These are phyloP conservation scores for Yarrowia sp. DNA, from an alignment of 805 yeast species.

Conservation along the genomic window DNA sequence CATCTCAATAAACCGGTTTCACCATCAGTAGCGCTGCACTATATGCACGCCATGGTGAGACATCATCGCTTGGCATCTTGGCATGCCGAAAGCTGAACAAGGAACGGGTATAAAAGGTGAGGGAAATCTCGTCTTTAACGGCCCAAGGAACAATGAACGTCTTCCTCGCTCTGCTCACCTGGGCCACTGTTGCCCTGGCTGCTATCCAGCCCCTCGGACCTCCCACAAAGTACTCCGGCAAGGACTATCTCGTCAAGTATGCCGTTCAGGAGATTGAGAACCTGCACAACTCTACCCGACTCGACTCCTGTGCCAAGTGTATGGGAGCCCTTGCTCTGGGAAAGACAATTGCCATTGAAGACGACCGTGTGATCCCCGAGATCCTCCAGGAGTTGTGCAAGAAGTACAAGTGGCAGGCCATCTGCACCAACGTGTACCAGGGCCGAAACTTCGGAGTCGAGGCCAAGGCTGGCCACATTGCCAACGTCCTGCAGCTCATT, in stretches of 20 bases:
- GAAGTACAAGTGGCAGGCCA: slow-evolving; percentile 18
- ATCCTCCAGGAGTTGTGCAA: slow-evolving; percentile 7
- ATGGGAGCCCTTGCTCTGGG: slow-evolving; percentile 15
- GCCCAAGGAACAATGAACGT: background rate
- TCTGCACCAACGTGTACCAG: slow-evolving; percentile 16
- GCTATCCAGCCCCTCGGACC: slow-evolving; percentile 12
- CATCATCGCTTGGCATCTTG: slow-evolving; percentile 18
- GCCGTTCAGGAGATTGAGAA: slow-evolving; percentile 21
- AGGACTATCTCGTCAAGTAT: slow-evolving; percentile 14
- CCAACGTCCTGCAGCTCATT: slow-evolving; percentile 50
- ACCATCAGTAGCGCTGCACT: background rate
- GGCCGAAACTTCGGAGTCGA: slow-evolving; percentile 9
- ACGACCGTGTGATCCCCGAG: slow-evolving; percentile 15
- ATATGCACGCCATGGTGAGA: background rate
- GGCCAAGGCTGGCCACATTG: slow-evolving; percentile 39
- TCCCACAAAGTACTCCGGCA: background rate
- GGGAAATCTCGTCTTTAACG: background rate
- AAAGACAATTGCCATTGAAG: slow-evolving; percentile 5
- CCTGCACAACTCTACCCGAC: slow-evolving; percentile 22
- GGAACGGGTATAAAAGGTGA: background rate
- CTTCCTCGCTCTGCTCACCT: background rate
- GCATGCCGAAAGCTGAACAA: background rate
- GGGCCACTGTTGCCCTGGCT: slow-evolving; percentile 15
- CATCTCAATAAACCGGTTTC: background rate
- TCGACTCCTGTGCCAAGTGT: slow-evolving; percentile 13